Conservation (phyloP, 352 stramenopile species). For the Globisporangium cederbergense region DNA sequence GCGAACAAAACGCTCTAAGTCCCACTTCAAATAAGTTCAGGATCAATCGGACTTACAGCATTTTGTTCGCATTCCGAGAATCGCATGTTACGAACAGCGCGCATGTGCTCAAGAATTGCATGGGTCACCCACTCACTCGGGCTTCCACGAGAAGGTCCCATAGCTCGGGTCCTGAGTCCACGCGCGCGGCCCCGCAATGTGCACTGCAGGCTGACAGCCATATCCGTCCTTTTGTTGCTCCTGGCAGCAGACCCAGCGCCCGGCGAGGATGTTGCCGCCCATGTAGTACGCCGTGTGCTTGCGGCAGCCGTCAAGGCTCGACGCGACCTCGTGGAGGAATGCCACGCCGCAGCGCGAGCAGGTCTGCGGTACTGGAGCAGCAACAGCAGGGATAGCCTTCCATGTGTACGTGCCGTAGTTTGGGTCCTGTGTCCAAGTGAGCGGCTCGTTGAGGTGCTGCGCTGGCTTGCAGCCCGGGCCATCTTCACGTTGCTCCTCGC, state of each 20-base stretch:
- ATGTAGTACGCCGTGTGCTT: constrained; percentile 50
- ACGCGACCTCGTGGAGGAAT: constrained; percentile 28
- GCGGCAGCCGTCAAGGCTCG: constrained; percentile 32
- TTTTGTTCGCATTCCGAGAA: too few species aligned
- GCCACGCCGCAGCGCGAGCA: constrained; percentile 36
- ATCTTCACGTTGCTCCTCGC: constrained; percentile 30
- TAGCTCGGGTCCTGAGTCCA: constrained; percentile 38
- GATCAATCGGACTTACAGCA: too few species aligned
- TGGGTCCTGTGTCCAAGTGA: constrained; percentile 32
- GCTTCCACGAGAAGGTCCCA: constrained; percentile 37
- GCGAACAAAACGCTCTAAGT: too few species aligned
- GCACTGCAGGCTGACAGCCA: constrained; percentile 30
- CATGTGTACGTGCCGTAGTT: constrained; percentile 38
- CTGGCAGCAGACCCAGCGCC: constrained; percentile 51
- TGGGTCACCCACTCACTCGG: not conserved
- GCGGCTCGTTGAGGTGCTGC: constrained; percentile 26
- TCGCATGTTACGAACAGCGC: not conserved
- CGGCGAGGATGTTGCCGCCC: constrained; percentile 34
- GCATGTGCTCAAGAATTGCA: not conserved
- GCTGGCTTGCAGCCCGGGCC: constrained; percentile 34
- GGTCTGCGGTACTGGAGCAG: constrained; percentile 7
- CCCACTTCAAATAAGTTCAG: too few species aligned
- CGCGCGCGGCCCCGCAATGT: constrained; percentile 25
- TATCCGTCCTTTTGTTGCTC: constrained; percentile 30
- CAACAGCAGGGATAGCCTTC: not conserved